Percentiles rank a stretch among this genome's conserved stretches.
Evolutionary conservation across 192 early-diverging fungal species (phyloP).

Genomic region (Physocladia obscura): DNA sequence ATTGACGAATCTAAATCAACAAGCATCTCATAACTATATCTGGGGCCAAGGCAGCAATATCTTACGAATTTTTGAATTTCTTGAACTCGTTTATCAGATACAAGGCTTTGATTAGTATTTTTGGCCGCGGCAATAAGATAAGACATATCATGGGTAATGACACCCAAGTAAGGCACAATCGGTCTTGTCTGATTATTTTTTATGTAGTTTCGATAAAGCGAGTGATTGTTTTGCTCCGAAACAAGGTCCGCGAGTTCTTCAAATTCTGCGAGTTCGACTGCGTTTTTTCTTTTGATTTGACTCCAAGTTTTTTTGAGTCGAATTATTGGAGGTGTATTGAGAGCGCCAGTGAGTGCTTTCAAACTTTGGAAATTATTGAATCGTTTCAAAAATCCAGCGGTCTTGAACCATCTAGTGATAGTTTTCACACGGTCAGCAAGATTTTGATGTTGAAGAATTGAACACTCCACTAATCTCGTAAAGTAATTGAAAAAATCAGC

Average conservation of each 20-base stretch:
- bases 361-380: slow-evolving; percentile 71
- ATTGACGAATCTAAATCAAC: slow-evolving; percentile 31
- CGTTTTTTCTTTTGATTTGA: slow-evolving; percentile 53
- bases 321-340: slow-evolving; percentile 68
- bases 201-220: slow-evolving; percentile 66
- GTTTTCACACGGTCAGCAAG: slow-evolving; percentile 57
- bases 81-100: slow-evolving; percentile 45
- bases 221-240: slow-evolving; percentile 71
- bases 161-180: slow-evolving; percentile 71
- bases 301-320: slow-evolving; percentile 73
- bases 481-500: slow-evolving; percentile 83
- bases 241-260: slow-evolving; percentile 56
- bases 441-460: slow-evolving; percentile 62
- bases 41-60: slow-evolving; percentile 57
- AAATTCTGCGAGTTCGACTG: slow-evolving; percentile 59
- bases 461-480: slow-evolving; percentile 70
- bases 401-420: slow-evolving; percentile 72
- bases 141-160: slow-evolving; percentile 76
- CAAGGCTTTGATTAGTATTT: slow-evolving; percentile 47
- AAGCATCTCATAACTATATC: slow-evolving; percentile 57
- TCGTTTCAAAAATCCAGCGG: slow-evolving; percentile 55
- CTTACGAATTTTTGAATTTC: slow-evolving; percentile 58
- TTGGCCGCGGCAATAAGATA: slow-evolving; percentile 69
- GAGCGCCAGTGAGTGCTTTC: slow-evolving; percentile 66
- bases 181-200: slow-evolving; percentile 48